phyloP scores from a whole-genome alignment of 495 filamentous ascomycete genomes.

The Penicillium chermesinum region DNA sequence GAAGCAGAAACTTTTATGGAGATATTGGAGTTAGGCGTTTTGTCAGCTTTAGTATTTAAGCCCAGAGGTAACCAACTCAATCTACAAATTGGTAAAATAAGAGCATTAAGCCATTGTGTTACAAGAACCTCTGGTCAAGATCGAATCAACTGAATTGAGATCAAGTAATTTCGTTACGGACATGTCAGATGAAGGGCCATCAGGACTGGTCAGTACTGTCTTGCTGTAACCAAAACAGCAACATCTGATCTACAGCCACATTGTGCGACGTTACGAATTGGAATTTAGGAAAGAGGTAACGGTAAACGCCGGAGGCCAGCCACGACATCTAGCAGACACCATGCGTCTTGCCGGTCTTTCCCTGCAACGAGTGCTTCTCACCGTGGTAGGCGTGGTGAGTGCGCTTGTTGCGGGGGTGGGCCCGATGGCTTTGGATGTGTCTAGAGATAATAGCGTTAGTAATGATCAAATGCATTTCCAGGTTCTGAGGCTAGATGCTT shows the following conservation, averaged over 20 bases:
- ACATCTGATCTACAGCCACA: too few relatives aligned
- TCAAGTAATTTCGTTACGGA: not conserved
- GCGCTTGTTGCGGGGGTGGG: constrained; percentile 51
- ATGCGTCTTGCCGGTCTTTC: constrained; percentile 84
- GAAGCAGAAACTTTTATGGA: too few relatives aligned
- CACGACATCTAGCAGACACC: constrained; percentile 58
- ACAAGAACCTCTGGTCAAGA: too few relatives aligned
- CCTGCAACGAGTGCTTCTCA: constrained; percentile 81
- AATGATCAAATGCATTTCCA: not conserved
- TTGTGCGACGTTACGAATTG: too few relatives aligned
- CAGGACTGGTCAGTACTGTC: too few relatives aligned
- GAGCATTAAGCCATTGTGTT: too few relatives aligned
- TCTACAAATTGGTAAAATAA: too few relatives aligned
- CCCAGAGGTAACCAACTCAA: too few relatives aligned
- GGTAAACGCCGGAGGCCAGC: not conserved
- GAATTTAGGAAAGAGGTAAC: not conserved
- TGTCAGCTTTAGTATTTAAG: too few relatives aligned
- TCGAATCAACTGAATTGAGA: not conserved
- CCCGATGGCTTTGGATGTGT: constrained; percentile 51
- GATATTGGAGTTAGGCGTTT: too few relatives aligned
- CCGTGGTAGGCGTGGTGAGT: constrained; percentile 63
- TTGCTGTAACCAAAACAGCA: too few relatives aligned
- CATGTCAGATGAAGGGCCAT: not conserved
- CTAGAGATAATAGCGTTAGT: constrained; percentile 19
- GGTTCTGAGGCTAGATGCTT: constrained; percentile 19